A percentile compares a stretch with the other conserved stretches of the same genome.
phyloP scores from a whole-genome alignment of 257 asterid species.

The Linderniella brevidens region DNA sequence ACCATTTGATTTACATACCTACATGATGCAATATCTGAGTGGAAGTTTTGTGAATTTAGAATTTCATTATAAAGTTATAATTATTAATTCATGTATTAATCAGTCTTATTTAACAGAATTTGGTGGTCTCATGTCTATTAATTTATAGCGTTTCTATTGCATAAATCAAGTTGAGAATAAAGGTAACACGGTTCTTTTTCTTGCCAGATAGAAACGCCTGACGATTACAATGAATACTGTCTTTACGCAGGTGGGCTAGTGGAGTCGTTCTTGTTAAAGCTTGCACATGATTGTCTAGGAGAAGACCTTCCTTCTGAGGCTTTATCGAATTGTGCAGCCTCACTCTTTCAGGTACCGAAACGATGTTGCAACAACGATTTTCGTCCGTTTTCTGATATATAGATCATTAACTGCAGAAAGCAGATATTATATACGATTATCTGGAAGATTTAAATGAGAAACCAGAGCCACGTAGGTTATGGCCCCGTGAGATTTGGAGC shows the following conservation, averaged over 20 bases:
- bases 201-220: conserved; percentile 61
- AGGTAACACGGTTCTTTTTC: too few relatives aligned
- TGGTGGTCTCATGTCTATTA: too few relatives aligned
- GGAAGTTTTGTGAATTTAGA: too few relatives aligned
- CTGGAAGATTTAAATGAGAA: conserved; percentile 93
- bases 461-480: conserved; percentile 95
- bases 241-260: conserved; percentile 98
- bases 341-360: conserved; percentile 17
- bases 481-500: conserved; percentile 96
- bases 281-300: conserved; percentile 82
- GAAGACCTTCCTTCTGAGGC: conserved; percentile 63
- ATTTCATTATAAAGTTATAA: too few relatives aligned
- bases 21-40: too few relatives aligned
- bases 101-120: too few relatives aligned
- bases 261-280: conserved; percentile 79
- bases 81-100: too few relatives aligned
- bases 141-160: too few relatives aligned
- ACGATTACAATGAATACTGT: conserved; percentile 93
- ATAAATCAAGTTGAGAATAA: too few relatives aligned
- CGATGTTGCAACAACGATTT: too few relatives aligned
- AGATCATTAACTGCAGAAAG: conserved; percentile 49
- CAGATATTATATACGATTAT: conserved; percentile 88
- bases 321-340: conserved; percentile 87
- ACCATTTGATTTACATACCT: too few relatives aligned
- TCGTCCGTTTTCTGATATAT: too few relatives aligned